Evolutionary conservation across 2,329 filamentous ascomycete genomes (phyloP), one percentile per base, ranked within the genome.

Genomic region (Aspergillus niger): DNA sequence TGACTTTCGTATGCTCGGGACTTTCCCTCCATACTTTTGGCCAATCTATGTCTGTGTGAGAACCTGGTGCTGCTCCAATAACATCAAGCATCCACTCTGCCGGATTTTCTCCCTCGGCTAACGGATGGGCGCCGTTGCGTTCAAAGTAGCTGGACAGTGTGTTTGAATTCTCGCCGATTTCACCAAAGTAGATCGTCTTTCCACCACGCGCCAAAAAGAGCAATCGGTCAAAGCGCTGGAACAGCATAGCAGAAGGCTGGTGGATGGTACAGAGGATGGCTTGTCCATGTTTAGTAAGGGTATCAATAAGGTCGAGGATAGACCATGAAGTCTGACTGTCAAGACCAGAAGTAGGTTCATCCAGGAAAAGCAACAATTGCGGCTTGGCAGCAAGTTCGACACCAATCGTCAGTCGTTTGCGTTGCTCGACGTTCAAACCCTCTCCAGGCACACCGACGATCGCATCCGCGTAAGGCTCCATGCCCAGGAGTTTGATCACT

Each of bases 231-330:
- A 89, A 97, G 60, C 91, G 89, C 74, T 96, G 91, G 81, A 97
- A 96, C 54, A 97, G 83, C 84, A 96, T 92, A 44, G 92, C 92
- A 13, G 91, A 96, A 11, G 93, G 93, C 76, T 97, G 93, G 76
- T 97, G 93, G 63, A 97, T 97, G 0, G 93, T 97, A 80, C 92
- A 97, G n/a, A 97, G 86, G 76, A 97, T 91, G 54, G 94, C 92
- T 74, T 95, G 91, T 17, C 93, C 93, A 63, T 87, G 90, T 74
- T 94, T 90, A 69, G 92, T 92, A 28, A 97, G 83, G 77, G 95
- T 97, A 77, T 95, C 89, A 38, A 97, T 84, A 10, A 97, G 84
- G 72, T 91, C 89, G 47, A 92, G 83, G 71, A 97, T 97, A 65
- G 91, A 90, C 91, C 91, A 97, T 0, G 92, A 94, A 1, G 92